phyloP scores from a whole-genome alignment of 75 land plant species.

The Azolla pinnata region DNA sequence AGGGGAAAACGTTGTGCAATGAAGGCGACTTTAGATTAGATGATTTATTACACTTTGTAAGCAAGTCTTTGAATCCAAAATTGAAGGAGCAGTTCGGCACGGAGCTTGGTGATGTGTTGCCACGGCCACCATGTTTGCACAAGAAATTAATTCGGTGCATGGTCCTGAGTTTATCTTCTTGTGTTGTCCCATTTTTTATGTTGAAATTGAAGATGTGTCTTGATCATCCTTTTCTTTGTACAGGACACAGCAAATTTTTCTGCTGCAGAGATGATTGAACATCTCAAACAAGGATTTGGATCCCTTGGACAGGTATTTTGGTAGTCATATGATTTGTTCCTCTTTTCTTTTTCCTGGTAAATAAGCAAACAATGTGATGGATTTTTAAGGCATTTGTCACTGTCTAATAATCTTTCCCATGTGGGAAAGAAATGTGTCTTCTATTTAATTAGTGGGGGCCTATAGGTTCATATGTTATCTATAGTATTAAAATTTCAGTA shows the following conservation, averaged over 20 bases:
- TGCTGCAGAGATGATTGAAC: constrained; percentile 70
- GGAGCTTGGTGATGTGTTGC: constrained; percentile 11
- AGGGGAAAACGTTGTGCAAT: no score
- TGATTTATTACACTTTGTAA: not conserved
- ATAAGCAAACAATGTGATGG: not conserved
- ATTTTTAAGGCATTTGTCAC: not conserved
- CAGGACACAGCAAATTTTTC: constrained; percentile 39
- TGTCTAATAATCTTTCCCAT: no score
- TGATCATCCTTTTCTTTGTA: not conserved
- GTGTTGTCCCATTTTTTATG: not conserved
- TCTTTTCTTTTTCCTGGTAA: not conserved
- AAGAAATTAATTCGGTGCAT: constrained; percentile 27
- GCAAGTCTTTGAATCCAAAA: not conserved
- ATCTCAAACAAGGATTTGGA: constrained; percentile 58
- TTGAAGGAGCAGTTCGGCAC: constrained; percentile 8
- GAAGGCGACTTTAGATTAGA: not conserved
- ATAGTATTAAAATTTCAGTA: no score
- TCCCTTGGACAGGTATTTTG: constrained; percentile 64
- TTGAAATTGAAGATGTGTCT: no score
- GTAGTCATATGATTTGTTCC: not conserved
- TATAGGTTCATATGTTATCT: no score
- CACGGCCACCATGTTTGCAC: constrained; percentile 24
- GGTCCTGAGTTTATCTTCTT: constrained; percentile 13
- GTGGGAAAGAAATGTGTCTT: no score
- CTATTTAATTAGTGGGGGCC: no score